A percentile compares a stretch with the other conserved stretches of the same genome.
Evolutionary conservation across 129 eudicot genomes (phyloP).

Genomic region (Scalesia atractyloides): DNA sequence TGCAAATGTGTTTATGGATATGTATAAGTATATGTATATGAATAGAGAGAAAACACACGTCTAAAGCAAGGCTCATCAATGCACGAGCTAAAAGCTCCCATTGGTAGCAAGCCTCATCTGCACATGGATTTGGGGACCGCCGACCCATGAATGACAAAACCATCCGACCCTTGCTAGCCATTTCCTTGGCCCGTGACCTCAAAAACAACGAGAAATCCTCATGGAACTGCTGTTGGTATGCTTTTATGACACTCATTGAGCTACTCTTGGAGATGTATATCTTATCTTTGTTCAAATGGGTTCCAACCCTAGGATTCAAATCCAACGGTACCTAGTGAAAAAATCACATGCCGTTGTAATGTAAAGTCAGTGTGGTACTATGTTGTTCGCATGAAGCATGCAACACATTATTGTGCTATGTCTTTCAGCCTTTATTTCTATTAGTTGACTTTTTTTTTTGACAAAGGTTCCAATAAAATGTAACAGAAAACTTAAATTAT

Average conservation of each 20-base stretch:
- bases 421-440: too few species aligned
- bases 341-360: not conserved
- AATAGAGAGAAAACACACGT: conserved; percentile 32
- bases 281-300: conserved; percentile 52
- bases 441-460: too few species aligned
- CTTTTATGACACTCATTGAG: conserved; percentile 40
- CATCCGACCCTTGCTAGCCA: conserved; percentile 54
- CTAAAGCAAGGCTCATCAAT: conserved; percentile 44
- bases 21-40: too few species aligned
- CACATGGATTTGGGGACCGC: conserved; percentile 34
- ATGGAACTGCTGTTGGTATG: conserved; percentile 48
- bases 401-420: too few species aligned
- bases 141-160: conserved; percentile 57
- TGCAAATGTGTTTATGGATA: too few species aligned
- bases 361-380: not conserved
- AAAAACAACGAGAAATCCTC: conserved; percentile 54
- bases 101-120: conserved; percentile 39
- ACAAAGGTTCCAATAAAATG: too few species aligned
- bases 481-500: too few species aligned
- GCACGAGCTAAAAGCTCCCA: conserved; percentile 60
- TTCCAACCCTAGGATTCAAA: conserved; percentile 23
- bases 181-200: conserved; percentile 52
- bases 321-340: conserved; percentile 54
- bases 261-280: conserved; percentile 46
- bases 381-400: not conserved